Base-by-base conservation (phyloP, 306 rosid species). In the Acacia crassicarpa region DNA sequence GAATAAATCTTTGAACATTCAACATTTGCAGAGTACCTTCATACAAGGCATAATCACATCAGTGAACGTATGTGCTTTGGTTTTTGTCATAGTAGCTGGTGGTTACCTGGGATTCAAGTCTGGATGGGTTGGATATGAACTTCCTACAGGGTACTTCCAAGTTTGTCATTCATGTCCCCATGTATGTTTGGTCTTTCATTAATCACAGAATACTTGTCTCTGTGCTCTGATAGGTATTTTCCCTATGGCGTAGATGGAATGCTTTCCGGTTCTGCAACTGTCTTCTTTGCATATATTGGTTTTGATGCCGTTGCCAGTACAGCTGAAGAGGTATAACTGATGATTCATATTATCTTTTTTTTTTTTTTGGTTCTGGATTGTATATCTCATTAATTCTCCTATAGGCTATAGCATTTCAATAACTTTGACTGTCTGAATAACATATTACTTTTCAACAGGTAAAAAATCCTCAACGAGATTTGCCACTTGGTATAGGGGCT, bases 201-300 rank as follows among this genome's bases (percentile, higher is more conserved):
- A 61, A 59, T 79, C 62, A 76, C 68, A 85, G 75, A 61, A n/a
- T 65, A 33, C 63, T 65, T 32, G n/a, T 76, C 76, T 40, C 61
- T 84, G 79, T 78, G 72, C 67, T 80, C 75, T 61, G 51, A 75
- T 74, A 95, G 99, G 88, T 90, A 85, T 86, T 91, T 93, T 46
- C 98, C 99, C 65, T 95, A 82, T 84, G 99, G 99, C 68, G 86
- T 92, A 20, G 81, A 95, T 84, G 99, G 99, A 71, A 90, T 95
- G 96, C 98, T 95, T 84, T 89, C 99, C 63, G 97, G 99, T 81
- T 93, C 98, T 77, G 98, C 99, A 46, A 95, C 99, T 0, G 98
- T 95, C 67, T 95, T 95, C 86, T 95, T 95, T 83, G 96, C 99
- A 9, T 95, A 89, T 78, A 87, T 95, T 45, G 99, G 99, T 83